Conservation (phyloP, 352 stramenopile species). For the Phytopythium mirpurense region DNA sequence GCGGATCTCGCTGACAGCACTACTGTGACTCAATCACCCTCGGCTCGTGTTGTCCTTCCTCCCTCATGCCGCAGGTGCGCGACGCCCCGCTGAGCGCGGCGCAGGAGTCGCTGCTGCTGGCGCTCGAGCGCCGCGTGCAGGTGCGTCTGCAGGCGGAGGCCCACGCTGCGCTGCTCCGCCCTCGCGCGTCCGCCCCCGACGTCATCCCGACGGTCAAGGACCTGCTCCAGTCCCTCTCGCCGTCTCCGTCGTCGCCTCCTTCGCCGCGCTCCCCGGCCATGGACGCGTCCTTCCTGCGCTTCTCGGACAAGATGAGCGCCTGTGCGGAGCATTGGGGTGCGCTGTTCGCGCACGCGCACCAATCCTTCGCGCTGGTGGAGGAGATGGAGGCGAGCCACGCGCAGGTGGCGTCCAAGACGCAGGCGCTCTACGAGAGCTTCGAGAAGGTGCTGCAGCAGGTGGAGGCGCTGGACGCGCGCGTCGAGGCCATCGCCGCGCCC, state of each 20-base stretch:
- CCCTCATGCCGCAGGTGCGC: constrained; percentile 15
- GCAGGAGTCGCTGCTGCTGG: constrained; percentile 49
- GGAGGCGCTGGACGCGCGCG: constrained; percentile 51
- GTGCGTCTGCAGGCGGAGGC: constrained; percentile 39
- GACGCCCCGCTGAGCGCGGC: constrained; percentile 37
- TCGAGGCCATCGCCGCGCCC: constrained; percentile 53
- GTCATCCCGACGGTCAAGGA: constrained; percentile 29
- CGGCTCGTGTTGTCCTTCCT: too few species aligned
- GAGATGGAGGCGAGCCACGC: constrained; percentile 82
- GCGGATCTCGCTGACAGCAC: too few species aligned
- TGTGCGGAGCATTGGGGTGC: constrained; percentile 31
- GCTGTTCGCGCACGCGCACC: constrained; percentile 48
- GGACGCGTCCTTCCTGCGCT: constrained; percentile 20
- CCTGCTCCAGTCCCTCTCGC: constrained; percentile 22
- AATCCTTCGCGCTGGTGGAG: constrained; percentile 58
- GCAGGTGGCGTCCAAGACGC: constrained; percentile 68
- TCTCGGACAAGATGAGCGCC: constrained; percentile 25
- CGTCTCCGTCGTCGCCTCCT: background rate
- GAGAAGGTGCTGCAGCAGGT: constrained; percentile 60
- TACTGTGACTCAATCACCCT: too few species aligned
- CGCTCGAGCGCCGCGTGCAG: constrained; percentile 56
- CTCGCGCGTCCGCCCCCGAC: constrained; percentile 1
- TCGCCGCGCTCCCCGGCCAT: constrained; percentile 3
- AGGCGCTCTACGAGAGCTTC: constrained; percentile 73
- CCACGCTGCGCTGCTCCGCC: constrained; percentile 32